These are phyloP conservation scores for Citrus glauca DNA, from an alignment of 345 rosid genomes.

Conservation along the genomic window DNA sequence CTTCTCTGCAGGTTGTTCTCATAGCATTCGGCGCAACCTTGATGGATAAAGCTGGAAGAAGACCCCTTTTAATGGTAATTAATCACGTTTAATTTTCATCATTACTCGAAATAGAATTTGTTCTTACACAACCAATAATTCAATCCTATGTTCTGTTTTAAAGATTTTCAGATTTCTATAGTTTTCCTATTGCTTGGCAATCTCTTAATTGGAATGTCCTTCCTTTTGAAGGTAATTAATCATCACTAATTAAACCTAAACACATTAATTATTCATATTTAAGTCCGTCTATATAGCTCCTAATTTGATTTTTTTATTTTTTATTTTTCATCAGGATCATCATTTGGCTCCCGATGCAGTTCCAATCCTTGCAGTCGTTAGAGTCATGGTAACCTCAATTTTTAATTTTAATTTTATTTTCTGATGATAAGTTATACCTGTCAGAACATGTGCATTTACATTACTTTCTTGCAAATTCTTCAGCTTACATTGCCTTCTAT, in stretches of 20 bases:
- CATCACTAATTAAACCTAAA: not conserved
- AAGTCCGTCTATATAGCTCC: not conserved
- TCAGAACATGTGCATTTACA: not conserved
- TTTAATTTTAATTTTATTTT: not conserved
- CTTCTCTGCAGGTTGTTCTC: slow-evolving; percentile 34
- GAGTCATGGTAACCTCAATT: slow-evolving; percentile 36
- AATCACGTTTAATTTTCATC: not conserved
- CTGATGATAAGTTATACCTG: not conserved
- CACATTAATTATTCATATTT: not conserved
- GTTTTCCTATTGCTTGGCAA: slow-evolving; percentile 37
- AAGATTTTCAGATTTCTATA: slow-evolving; percentile 35
- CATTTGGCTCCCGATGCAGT: slow-evolving; percentile 24
- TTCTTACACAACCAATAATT: not conserved
- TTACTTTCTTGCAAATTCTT: not conserved
- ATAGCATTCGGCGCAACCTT: slow-evolving; percentile 34
- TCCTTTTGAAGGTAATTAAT: slow-evolving; percentile 35
- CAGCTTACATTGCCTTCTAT: slow-evolving; percentile 20
- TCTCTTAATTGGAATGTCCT: slow-evolving; percentile 33
- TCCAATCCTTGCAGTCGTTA: slow-evolving; percentile 33
- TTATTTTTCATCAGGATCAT: slow-evolving; percentile 23
- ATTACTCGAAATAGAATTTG: not conserved
- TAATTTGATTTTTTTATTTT: not conserved
- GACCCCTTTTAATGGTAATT: slow-evolving; percentile 44
- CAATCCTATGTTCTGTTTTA: not conserved
- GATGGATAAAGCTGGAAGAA: slow-evolving; percentile 44